Conservation (phyloP, 768 basidiomycete genomes). For the Lepiota venenata region DNA sequence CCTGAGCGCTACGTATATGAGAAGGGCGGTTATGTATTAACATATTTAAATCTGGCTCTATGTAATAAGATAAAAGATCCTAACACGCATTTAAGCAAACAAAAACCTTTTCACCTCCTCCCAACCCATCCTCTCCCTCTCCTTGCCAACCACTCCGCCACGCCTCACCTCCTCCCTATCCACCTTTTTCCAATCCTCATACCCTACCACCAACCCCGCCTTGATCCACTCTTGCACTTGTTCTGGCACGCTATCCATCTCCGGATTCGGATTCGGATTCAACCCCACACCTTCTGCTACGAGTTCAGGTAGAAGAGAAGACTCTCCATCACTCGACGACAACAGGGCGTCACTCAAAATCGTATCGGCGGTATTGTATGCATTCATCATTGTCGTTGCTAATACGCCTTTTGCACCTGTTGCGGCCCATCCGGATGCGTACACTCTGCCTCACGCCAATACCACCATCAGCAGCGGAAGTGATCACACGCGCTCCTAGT, state of each 20-base stretch:
- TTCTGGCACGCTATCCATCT: conserved; percentile 44
- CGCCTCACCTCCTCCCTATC: conserved; percentile 67
- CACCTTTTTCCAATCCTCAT: conserved; percentile 72
- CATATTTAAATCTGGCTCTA: too few species aligned
- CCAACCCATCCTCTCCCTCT: conserved; percentile 78
- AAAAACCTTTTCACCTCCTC: conserved; percentile 40
- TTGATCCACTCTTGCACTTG: conserved; percentile 41
- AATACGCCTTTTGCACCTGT: conserved; percentile 90
- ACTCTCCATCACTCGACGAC: conserved; percentile 13
- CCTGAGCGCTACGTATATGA: too few species aligned
- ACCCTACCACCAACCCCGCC: conserved; percentile 49
- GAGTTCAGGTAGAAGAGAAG: too few species aligned
- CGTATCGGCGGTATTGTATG: conserved; percentile 73
- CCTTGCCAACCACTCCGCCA: conserved; percentile 58
- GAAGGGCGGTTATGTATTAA: too few species aligned
- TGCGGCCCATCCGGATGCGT: conserved; percentile 93
- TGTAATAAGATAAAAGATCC: too few species aligned
- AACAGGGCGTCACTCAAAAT: conserved; percentile 54
- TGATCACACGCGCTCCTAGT: conserved; percentile 44
- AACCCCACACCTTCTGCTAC: conserved; percentile 18
- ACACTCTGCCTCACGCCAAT: too few species aligned
- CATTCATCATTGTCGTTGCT: conserved; percentile 90
- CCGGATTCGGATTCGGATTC: conserved; percentile 29
- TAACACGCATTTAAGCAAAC: too few species aligned
- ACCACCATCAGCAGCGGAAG: conserved; percentile 27